Evolutionary conservation across 2,329 filamentous ascomycete genomes (phyloP).

Genomic region (Mariannaea sp.): DNA sequence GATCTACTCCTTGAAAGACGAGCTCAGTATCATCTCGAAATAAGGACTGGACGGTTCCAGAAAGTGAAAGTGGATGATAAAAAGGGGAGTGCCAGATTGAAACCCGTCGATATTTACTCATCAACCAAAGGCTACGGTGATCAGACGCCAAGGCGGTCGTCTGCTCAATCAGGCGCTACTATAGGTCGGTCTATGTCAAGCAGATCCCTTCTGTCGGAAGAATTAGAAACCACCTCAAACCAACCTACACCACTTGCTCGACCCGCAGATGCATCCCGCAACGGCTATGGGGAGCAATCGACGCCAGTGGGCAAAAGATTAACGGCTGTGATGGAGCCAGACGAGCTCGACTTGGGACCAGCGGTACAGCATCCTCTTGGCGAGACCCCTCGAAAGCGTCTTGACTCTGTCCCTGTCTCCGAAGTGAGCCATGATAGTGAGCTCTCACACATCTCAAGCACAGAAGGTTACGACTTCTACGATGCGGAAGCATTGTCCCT

Average conservation of each 20-base stretch:
- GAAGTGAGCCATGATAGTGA: conserved; percentile 56
- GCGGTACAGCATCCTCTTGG: conserved; percentile 46
- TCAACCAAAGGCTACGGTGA: conserved; percentile 41
- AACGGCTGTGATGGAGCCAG: conserved; percentile 56
- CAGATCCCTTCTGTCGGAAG: conserved; percentile 57
- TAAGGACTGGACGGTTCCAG: conserved; percentile 49
- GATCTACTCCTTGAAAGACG: conserved; percentile 58
- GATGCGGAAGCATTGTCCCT: conserved; percentile 59
- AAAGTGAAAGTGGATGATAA: conserved; percentile 42
- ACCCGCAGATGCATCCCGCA: conserved; percentile 48
- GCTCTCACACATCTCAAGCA: conserved; percentile 53
- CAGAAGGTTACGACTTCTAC: conserved; percentile 70
- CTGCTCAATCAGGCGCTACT: conserved; percentile 38
- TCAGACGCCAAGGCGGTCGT: conserved; percentile 44
- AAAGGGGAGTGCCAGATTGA: conserved; percentile 34
- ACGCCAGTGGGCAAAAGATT: conserved; percentile 47
- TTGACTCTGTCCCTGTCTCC: conserved; percentile 57
- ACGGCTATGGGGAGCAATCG: conserved; percentile 36
- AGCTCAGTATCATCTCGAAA: conserved; percentile 61
- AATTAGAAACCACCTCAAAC: conserved; percentile 67
- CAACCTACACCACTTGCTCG: conserved; percentile 63
- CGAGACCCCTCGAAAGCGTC: conserved; percentile 48
- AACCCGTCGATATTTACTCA: conserved; percentile 34
- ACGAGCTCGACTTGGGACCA: conserved; percentile 56
- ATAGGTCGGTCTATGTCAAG: conserved; percentile 41